Evolutionary conservation across 768 basidiomycete species (phyloP), one percentile per base, ranked within the genome.

Genomic region (Rhodotorula toruloides): DNA sequence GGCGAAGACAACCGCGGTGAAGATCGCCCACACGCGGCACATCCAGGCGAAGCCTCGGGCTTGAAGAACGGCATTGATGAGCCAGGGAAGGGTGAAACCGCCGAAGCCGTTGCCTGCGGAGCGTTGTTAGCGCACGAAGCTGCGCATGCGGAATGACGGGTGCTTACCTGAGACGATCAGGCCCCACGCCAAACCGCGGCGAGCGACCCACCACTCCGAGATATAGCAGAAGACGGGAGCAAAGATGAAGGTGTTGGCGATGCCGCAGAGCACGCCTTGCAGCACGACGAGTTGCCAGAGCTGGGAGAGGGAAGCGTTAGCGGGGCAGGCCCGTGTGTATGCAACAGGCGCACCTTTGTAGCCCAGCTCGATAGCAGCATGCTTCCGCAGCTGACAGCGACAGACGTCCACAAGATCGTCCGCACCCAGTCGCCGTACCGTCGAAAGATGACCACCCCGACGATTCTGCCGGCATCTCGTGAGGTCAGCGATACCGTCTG

Each of bases 201-300:
- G 19, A 9, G 40, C 37, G 17, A 59, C 46, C 47, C 53, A 68
- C 62, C 67, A 69, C 14, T 59, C 57, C 29, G 50, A 52, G 19
- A 72, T 11, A 56, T 50, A 63, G 11, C 53, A 11, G 3, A 56
- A 42, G 0, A 68, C 54, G 4, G 71, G 71, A 8, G 67, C 12
- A 29, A 59, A 68, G 11, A 72, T 42, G 2, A 72, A 44, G 2
- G 63, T 57, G 31, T 63, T 68, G 2, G 47, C 34, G 0, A 16
- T 25, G 17, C 71, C 71, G 17, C 22, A 16, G 1, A 72, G 36
- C 1, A 69, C 61, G 25, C 71, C 71, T 13, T 66, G 64, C 0
- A 72, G 71, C 1, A 72, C 2, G 37, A 72, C 53, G 8, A 72
- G 40, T 3, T 69, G 67, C 63, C 61, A 66, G 9, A 59, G 54